Conservation (phyloP, 805 yeast genomes). For the Pichia deserticola region DNA sequence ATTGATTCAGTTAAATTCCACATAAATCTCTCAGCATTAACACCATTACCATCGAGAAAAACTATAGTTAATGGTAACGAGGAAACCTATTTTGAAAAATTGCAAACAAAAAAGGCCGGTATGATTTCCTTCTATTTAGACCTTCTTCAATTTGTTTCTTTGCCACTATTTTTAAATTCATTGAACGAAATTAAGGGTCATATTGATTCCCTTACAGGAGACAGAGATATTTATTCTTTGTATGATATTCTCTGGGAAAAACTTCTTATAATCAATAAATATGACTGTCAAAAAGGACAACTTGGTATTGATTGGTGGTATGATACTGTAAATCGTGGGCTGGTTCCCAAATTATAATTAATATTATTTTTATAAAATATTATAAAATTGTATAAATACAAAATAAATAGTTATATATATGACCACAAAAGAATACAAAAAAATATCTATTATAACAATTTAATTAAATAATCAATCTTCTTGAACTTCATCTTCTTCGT, state of each 20-base stretch:
- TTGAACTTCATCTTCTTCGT: conserved; percentile 11
- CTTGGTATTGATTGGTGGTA: conserved; percentile 62
- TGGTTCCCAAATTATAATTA: conserved; percentile 9
- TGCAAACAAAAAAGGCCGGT: conserved; percentile 33
- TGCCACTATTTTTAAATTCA: conserved; percentile 38
- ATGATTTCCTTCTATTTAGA: conserved; percentile 40
- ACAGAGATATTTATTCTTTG: conserved; percentile 33
- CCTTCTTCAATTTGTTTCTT: conserved; percentile 46
- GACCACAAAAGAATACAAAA: background rate
- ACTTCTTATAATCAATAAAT: conserved; percentile 41
- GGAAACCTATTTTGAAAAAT: conserved; percentile 21
- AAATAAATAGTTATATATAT: background rate
- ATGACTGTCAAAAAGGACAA: conserved; percentile 49
- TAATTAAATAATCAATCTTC: conserved; percentile 9
- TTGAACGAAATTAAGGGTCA: conserved; percentile 35
- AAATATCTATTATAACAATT: too few species aligned
- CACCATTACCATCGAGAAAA: conserved; percentile 7
- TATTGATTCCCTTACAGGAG: conserved; percentile 20
- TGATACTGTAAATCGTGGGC: conserved; percentile 25
- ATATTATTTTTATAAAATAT: background rate
- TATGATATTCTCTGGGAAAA: conserved; percentile 42
- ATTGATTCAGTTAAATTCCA: conserved; percentile 7
- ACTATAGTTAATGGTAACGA: conserved; percentile 9
- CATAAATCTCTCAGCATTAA: conserved; percentile 1
- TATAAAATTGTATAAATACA: background rate